Base-by-base conservation (phyloP, 345 rosid genomes). In the Punica granatum region DNA sequence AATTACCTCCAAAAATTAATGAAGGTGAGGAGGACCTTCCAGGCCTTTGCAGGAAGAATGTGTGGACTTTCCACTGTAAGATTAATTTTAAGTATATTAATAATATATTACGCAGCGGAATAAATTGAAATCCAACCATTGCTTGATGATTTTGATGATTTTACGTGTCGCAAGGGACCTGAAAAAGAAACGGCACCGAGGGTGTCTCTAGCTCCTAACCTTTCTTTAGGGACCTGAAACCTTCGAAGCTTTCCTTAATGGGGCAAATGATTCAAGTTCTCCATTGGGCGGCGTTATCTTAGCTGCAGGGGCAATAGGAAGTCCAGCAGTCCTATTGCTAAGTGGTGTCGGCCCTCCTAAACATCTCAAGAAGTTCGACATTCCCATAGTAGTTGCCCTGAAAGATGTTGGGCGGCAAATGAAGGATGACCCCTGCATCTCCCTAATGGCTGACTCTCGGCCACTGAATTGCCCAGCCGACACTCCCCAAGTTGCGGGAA, bases 291-390 rank as follows among this genome's bases (percentile, higher is more conserved):
- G 86, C 37, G 90, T 87, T 61, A 88, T 90, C 49, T 75, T 92
- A 68, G 74, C 93, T 11, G 92, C 88, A 36, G 96, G 93, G 13
- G 83, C 96, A 66, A 48, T 88, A 71, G 92, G 93, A 30, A 88
- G 97, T 66, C 97, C 97, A 0, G 91, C 87, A 31, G 74, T 90
- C 69, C 85, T 90, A 1, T 60, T 88, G 71, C 71, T 86, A 41
- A 88, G 93, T 21, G 92, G 92, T 31, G 83, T 88, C 9, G 96
- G 93, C 65, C 89, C 91, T 2, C 69, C 44, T 2, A 71, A 74
- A 33, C 87, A 85, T 71, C 82, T 90, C 1, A 65, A 74, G 14
- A 73, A 72, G 69, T 71, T 86, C 61, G 56, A 76, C 65, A 87
- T 88, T 73, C 76, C 89, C 36, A 51, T 77, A 10, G 65, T 70